phyloP scores from a whole-genome alignment of 2,329 filamentous ascomycete species.

The Fusarium sp. region DNA sequence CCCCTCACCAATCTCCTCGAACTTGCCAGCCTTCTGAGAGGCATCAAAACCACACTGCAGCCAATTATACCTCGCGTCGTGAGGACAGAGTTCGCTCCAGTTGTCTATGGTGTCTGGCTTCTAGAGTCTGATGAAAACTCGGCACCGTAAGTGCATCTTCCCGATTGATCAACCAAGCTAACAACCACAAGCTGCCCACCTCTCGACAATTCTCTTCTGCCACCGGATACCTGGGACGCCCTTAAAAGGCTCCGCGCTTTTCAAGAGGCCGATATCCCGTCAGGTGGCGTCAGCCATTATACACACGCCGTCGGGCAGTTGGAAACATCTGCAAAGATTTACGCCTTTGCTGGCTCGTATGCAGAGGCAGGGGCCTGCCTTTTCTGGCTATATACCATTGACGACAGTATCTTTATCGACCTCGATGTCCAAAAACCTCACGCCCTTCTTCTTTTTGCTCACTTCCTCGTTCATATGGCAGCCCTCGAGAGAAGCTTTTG shows the following conservation, averaged over 20 bases:
- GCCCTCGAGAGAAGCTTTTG: constrained; percentile 43
- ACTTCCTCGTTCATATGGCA: constrained; percentile 42
- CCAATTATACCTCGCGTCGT: constrained; percentile 33
- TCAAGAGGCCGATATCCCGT: constrained; percentile 35
- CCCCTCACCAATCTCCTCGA: constrained; percentile 39
- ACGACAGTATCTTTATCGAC: constrained; percentile 44
- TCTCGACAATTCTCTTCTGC: constrained; percentile 35
- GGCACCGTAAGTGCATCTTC: constrained; percentile 5
- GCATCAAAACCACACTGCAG: constrained; percentile 34
- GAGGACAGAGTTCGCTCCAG: constrained; percentile 40
- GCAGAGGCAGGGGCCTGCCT: constrained; percentile 37
- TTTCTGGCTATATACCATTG: constrained; percentile 43
- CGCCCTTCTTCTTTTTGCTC: constrained; percentile 43
- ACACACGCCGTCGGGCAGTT: constrained; percentile 29
- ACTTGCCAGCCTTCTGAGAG: constrained; percentile 35
- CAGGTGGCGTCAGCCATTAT: constrained; percentile 34
- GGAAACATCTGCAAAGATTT: constrained; percentile 28
- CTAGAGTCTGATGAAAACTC: constrained; percentile 15
- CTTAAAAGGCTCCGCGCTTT: constrained; percentile 37
- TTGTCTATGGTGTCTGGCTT: constrained; percentile 37
- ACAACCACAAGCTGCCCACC: constrained; percentile 19
- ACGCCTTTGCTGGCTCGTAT: constrained; percentile 38
- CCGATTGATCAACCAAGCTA: not conserved
- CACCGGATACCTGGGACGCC: constrained; percentile 37
- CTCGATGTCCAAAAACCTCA: constrained; percentile 38